These are phyloP conservation scores for Globisporangium emineosum DNA, from an alignment of 352 stramenopile species.

Conservation along the genomic window DNA sequence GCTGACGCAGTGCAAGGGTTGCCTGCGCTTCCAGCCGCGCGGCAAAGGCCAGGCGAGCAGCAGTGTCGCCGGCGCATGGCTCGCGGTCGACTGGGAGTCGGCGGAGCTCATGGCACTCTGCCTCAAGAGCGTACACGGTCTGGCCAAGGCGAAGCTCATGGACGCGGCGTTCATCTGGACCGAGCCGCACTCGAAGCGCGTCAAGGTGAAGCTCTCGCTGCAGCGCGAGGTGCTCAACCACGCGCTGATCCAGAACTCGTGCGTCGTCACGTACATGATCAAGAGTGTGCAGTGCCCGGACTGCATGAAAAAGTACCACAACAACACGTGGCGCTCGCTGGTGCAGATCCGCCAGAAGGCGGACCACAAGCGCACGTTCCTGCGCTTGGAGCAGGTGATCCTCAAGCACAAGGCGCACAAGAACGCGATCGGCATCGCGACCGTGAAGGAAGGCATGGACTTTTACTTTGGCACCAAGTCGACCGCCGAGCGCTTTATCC, in stretches of 20 bases:
- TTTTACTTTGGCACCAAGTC: constrained; percentile 74
- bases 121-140: constrained; percentile 63
- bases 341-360: constrained; percentile 78
- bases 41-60: constrained; percentile 34
- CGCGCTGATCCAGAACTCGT: constrained; percentile 64
- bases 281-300: constrained; percentile 65
- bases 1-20: constrained; percentile 63
- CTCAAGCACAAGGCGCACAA: constrained; percentile 72
- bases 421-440: constrained; percentile 53
- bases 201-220: constrained; percentile 71
- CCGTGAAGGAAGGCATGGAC: constrained; percentile 75
- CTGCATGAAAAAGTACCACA: constrained; percentile 68
- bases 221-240: constrained; percentile 74
- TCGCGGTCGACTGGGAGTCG: constrained; percentile 69
- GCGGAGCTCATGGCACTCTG: constrained; percentile 75
- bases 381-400: constrained; percentile 67
- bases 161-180: constrained; percentile 84
- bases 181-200: constrained; percentile 73
- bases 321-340: constrained; percentile 64
- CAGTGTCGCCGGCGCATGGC: constrained; percentile 47
- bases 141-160: constrained; percentile 69
- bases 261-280: constrained; percentile 62
- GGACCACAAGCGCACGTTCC: constrained; percentile 74
- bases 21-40: constrained; percentile 60
- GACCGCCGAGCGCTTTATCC: constrained; percentile 50